Conservation (phyloP, 805 yeast genomes). For the Barnettozyma wickerhamii region DNA sequence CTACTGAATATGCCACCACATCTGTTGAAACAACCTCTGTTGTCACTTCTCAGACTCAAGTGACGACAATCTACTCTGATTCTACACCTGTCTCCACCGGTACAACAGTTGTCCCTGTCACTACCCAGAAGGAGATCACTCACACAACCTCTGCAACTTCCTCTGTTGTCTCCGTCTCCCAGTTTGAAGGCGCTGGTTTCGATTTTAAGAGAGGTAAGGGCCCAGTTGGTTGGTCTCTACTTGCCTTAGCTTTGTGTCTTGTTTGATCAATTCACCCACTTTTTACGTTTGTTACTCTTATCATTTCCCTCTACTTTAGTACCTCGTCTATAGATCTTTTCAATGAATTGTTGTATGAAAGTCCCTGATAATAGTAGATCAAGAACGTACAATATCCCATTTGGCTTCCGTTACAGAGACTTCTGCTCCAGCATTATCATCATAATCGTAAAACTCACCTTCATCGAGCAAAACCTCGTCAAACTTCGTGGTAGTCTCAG, state of each 20-base stretch:
- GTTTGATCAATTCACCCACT: neutral
- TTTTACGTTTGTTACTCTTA: neutral
- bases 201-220: conserved; percentile 4
- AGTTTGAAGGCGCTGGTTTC: conserved; percentile 10
- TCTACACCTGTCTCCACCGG: conserved; percentile 5
- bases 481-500: conserved; percentile 47
- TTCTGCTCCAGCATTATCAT: conserved; percentile 75
- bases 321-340: too few species aligned
- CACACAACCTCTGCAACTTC: neutral
- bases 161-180: conserved; percentile 1
- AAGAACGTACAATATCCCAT: conserved; percentile 51
- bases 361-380: too few species aligned
- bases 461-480: conserved; percentile 67
- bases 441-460: conserved; percentile 93
- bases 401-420: conserved; percentile 73
- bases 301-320: neutral
- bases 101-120: neutral
- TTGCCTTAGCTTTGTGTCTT: neutral
- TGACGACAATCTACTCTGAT: conserved; percentile 11
- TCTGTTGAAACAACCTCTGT: conserved; percentile 16
- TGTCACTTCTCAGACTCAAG: conserved; percentile 1
- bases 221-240: neutral
- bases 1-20: conserved; percentile 11
- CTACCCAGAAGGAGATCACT: neutral
- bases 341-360: too few species aligned